Percentiles rank a stretch among this genome's conserved stretches.
Conservation (phyloP, 129 eudicot species). For the Mikania micrantha region DNA sequence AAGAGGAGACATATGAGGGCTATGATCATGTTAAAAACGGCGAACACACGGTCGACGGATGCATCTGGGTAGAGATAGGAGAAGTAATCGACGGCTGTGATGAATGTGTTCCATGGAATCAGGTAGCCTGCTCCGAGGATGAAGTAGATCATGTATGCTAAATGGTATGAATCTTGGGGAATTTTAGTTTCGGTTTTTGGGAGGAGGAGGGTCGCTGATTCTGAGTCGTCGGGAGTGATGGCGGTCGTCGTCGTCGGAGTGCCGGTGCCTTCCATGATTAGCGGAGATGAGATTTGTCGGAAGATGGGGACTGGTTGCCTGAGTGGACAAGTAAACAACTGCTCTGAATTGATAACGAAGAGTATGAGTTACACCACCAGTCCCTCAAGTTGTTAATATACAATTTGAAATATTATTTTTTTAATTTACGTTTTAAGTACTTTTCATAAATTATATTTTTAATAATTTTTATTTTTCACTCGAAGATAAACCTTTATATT, state of each 20-base stretch:
- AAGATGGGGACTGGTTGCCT: not conserved
- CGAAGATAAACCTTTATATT: too few relatives aligned
- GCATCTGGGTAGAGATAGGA: constrained; percentile 75
- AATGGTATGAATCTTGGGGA: constrained; percentile 70
- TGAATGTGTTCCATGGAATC: constrained; percentile 98
- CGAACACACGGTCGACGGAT: constrained; percentile 73
- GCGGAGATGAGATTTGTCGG: constrained; percentile 11
- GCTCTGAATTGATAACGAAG: not conserved
- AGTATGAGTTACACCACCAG: not conserved
- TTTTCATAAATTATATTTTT: too few relatives aligned
- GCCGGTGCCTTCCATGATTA: constrained; percentile 36
- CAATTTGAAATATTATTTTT: too few relatives aligned
- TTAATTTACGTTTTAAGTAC: too few relatives aligned
- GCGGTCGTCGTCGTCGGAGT: constrained; percentile 14
- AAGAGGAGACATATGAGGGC: constrained; percentile 42
- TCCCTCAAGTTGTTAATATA: too few relatives aligned
- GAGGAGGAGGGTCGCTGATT: constrained; percentile 36
- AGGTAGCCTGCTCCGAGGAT: constrained; percentile 75
- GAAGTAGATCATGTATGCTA: constrained; percentile 84
- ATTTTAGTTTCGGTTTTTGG: constrained; percentile 14
- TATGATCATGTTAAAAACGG: constrained; percentile 55
- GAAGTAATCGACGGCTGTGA: constrained; percentile 99
- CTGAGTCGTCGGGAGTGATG: constrained; percentile 33
- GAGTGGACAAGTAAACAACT: constrained; percentile 1
- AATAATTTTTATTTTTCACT: too few relatives aligned